A percentile compares a stretch with the other conserved stretches of the same genome.
Evolutionary conservation across 371 early-diverging fungal genomes (phyloP).

Genomic region (Mucor plumbeus): DNA sequence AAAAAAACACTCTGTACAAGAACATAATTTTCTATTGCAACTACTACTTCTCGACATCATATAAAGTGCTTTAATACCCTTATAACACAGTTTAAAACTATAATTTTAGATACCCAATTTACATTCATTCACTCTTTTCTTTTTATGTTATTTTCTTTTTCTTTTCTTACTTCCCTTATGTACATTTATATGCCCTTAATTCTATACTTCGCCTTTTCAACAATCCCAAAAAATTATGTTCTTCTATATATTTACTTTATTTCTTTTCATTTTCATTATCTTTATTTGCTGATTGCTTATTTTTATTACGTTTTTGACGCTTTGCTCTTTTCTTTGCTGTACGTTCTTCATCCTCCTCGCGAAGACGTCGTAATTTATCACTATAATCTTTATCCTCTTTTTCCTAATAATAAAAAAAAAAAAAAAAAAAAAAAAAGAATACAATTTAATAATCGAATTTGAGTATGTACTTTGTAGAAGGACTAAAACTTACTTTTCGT

Average conservation of each 20-base stretch:
- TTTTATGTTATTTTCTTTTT: slow-evolving; percentile 1
- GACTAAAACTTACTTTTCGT: slow-evolving; percentile 61
- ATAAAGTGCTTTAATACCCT: slow-evolving; percentile 5
- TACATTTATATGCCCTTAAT: slow-evolving; percentile 18
- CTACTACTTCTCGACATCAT: background rate
- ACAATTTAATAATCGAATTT: background rate
- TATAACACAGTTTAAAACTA: slow-evolving; percentile 1
- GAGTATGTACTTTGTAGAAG: background rate
- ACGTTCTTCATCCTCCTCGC: slow-evolving; percentile 73
- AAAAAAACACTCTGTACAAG: slow-evolving; percentile 1
- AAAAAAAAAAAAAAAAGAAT: no score
- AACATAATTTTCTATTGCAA: background rate
- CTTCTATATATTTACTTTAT: background rate
- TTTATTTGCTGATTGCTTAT: slow-evolving; percentile 33
- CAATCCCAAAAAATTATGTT: background rate
- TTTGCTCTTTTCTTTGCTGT: slow-evolving; percentile 89
- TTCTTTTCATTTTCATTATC: slow-evolving; percentile 7
- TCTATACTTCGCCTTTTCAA: background rate
- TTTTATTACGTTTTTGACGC: slow-evolving; percentile 72
- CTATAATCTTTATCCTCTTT: slow-evolving; percentile 60
- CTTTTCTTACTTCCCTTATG: background rate
- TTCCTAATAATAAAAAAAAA: no score
- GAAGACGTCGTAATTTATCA: slow-evolving; percentile 60
- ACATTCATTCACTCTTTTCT: slow-evolving; percentile 5
- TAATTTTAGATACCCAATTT: slow-evolving; percentile 7